phyloP scores from a whole-genome alignment of 106 monocot species.

The Allium sativum region DNA sequence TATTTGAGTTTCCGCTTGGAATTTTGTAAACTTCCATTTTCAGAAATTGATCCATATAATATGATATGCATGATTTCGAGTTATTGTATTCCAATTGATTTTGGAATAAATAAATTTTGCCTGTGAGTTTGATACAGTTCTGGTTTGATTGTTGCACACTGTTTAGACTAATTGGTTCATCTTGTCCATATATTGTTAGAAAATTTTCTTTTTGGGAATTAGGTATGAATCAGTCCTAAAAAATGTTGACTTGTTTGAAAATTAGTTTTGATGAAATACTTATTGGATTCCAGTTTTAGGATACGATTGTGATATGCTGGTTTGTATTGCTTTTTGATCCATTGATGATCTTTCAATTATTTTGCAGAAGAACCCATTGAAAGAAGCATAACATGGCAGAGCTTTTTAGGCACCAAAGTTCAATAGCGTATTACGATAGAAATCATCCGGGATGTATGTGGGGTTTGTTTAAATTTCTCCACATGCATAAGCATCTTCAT shows the following conservation, averaged over 20 bases:
- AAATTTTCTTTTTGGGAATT: background rate
- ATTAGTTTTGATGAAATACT: background rate
- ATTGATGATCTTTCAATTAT: too few species aligned
- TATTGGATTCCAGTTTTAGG: background rate
- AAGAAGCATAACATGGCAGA: background rate
- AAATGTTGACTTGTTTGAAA: background rate
- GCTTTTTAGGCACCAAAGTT: constrained; percentile 13
- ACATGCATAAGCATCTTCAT: constrained; percentile 3
- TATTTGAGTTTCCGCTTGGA: background rate
- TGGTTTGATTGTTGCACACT: background rate
- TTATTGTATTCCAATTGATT: background rate
- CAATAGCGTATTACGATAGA: background rate
- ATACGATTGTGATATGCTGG: too few species aligned
- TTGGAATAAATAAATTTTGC: background rate
- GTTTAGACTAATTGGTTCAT: background rate
- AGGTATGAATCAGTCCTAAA: background rate
- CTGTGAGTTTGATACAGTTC: background rate
- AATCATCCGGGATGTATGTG: constrained; percentile 11
- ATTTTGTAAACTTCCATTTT: background rate
- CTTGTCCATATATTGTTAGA: background rate
- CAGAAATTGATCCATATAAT: background rate
- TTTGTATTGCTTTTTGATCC: too few species aligned
- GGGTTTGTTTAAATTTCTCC: constrained; percentile 16
- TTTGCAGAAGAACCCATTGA: background rate
- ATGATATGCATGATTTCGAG: too few species aligned